Conservation (phyloP, 2,329 filamentous ascomycete genomes). For the Apiospora koreana region DNA sequence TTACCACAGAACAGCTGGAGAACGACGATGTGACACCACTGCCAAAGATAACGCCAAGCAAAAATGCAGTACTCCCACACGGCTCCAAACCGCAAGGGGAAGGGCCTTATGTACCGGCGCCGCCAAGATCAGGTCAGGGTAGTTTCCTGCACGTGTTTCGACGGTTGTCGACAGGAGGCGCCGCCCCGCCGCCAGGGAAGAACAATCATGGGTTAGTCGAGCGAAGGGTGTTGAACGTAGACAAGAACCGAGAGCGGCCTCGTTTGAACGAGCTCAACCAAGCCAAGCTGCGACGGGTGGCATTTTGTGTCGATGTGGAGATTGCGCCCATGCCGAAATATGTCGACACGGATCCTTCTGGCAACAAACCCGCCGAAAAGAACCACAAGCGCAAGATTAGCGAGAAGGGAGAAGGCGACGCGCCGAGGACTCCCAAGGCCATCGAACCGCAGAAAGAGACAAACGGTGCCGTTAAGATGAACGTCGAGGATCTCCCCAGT, state of each 20-base stretch:
- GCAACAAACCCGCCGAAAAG: slow-evolving; percentile 52
- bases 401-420: slow-evolving; percentile 74
- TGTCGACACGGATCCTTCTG: slow-evolving; percentile 57
- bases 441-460: slow-evolving; percentile 60
- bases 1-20: slow-evolving; percentile 15
- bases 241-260: slow-evolving; percentile 77
- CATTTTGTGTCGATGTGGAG: slow-evolving; percentile 96
- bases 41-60: slow-evolving; percentile 50
- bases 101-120: slow-evolving; percentile 72
- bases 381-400: slow-evolving; percentile 63
- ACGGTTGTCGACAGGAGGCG: slow-evolving; percentile 68
- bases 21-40: slow-evolving; percentile 42
- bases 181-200: slow-evolving; percentile 49
- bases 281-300: slow-evolving; percentile 80
- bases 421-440: slow-evolving; percentile 66
- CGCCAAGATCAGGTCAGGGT: slow-evolving; percentile 66
- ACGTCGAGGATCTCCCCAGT: slow-evolving; percentile 40
- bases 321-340: slow-evolving; percentile 88
- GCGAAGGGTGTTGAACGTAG: slow-evolving; percentile 81
- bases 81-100: slow-evolving; percentile 57
- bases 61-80: slow-evolving; percentile 62
- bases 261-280: slow-evolving; percentile 76
- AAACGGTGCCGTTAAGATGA: slow-evolving; percentile 43
- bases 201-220: slow-evolving; percentile 73
- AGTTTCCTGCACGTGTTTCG: slow-evolving; percentile 83